Conservation (phyloP, 768 basidiomycete species). For the Phylloporus arenicola region DNA sequence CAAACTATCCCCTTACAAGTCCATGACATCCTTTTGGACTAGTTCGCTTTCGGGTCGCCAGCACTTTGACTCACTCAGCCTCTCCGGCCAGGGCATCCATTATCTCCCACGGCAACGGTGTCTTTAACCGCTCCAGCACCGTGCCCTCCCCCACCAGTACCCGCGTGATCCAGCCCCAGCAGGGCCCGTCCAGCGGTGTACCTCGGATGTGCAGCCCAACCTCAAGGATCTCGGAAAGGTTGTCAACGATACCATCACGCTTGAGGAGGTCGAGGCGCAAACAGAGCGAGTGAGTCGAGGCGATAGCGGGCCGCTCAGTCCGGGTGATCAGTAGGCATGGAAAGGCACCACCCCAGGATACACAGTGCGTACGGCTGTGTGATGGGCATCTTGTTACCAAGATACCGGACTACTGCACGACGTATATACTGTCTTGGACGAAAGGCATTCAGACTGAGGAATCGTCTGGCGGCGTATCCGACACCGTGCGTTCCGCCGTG, state of each 20-base stretch:
- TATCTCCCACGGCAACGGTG: slow-evolving; percentile 36
- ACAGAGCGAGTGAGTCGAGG: slow-evolving; percentile 47
- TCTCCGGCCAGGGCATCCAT: slow-evolving; percentile 61
- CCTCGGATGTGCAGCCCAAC: slow-evolving; percentile 34
- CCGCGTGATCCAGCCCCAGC: slow-evolving; percentile 27
- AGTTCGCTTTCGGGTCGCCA: slow-evolving; percentile 42
- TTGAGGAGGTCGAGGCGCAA: slow-evolving; percentile 85
- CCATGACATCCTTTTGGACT: slow-evolving; percentile 48
- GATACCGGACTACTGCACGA: slow-evolving; percentile 80
- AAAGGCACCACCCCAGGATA: slow-evolving; percentile 78
- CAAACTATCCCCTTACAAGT: slow-evolving; percentile 54
- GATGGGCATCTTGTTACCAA: slow-evolving; percentile 66
- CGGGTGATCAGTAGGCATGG: slow-evolving; percentile 51
- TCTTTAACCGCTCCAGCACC: slow-evolving; percentile 37
- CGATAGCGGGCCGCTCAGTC: slow-evolving; percentile 42
- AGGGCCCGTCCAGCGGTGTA: slow-evolving; percentile 32
- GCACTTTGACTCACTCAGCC: slow-evolving; percentile 53
- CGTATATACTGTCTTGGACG: slow-evolving; percentile 11
- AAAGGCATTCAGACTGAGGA: too few relatives aligned
- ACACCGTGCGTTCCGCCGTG: slow-evolving; percentile 47
- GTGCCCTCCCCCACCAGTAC: slow-evolving; percentile 43
- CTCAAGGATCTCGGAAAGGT: slow-evolving; percentile 76
- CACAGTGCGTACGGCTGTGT: slow-evolving; percentile 48
- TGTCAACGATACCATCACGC: slow-evolving; percentile 86
- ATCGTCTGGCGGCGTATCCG: not conserved